These are phyloP conservation scores for Tanacetum coccineum DNA, from an alignment of 129 eudicot species.

Conservation along the genomic window DNA sequence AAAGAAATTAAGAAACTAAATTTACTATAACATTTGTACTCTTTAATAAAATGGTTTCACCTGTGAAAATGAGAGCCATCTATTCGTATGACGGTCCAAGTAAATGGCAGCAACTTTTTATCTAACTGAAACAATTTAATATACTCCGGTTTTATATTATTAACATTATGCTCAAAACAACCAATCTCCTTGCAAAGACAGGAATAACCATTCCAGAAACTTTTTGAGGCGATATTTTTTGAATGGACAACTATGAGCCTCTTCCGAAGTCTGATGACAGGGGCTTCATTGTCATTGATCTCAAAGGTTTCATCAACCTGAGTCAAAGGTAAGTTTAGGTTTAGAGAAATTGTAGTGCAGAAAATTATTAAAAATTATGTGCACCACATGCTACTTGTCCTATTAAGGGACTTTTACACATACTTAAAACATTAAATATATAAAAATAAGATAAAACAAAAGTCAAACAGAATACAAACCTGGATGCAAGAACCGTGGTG, in stretches of 20 bases:
- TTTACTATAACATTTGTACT: background rate
- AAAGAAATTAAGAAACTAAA: background rate
- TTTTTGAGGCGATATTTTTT: constrained; percentile 58
- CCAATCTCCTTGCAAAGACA: constrained; percentile 60
- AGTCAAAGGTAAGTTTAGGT: constrained; percentile 13
- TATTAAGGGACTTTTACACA: too few relatives aligned
- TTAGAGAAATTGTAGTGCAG: constrained; percentile 8
- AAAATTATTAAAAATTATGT: too few relatives aligned
- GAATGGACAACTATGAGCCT: constrained; percentile 49
- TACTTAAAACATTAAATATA: background rate
- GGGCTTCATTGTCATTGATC: constrained; percentile 44
- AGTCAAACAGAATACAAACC: constrained; percentile 21
- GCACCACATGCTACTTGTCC: too few relatives aligned
- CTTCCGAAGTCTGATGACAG: constrained; percentile 54
- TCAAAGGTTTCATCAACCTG: constrained; percentile 64
- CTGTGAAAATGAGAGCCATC: constrained; percentile 97
- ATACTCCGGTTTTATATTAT: constrained; percentile 58
- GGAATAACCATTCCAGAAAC: constrained; percentile 67
- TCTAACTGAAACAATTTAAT: constrained; percentile 60
- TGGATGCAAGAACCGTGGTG: constrained; percentile 80
- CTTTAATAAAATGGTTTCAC: constrained; percentile 27
- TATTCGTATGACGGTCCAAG: constrained; percentile 82
- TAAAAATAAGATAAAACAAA: constrained; percentile 3
- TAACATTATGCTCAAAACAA: constrained; percentile 42
- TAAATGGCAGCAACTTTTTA: constrained; percentile 55